Percentiles rank a stretch among this genome's conserved stretches.
Conservation (phyloP, 2,329 filamentous ascomycete genomes). For the Colletotrichum coccodes region DNA sequence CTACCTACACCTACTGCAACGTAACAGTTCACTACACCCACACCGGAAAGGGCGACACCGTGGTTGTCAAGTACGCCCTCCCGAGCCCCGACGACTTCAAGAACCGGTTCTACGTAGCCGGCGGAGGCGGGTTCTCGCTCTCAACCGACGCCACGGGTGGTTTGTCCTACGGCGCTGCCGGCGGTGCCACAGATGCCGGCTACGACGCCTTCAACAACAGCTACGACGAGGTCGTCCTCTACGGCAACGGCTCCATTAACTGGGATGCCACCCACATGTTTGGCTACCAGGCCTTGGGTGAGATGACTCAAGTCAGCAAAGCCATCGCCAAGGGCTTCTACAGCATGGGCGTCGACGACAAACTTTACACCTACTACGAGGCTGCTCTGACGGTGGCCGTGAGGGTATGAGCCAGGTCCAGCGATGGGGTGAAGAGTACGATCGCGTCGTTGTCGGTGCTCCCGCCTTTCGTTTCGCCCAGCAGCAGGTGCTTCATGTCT, state of each 20-base stretch:
- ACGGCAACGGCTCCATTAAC: conserved; percentile 41
- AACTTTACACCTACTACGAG: conserved; percentile 62
- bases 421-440: conserved; percentile 50
- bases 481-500: conserved; percentile 57
- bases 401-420: conserved; percentile 59
- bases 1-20: conserved; percentile 53
- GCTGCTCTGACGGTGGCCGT: conserved; percentile 58
- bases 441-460: conserved; percentile 56
- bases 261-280: conserved; percentile 22
- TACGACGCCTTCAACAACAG: conserved; percentile 57
- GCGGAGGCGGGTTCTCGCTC: conserved; percentile 54
- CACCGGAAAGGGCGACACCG: conserved; percentile 44
- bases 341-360: conserved; percentile 39
- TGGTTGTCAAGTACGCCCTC: conserved; percentile 53
- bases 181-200: conserved; percentile 59
- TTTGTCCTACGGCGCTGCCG: conserved; percentile 55
- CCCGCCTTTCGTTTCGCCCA: conserved; percentile 55
- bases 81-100: conserved; percentile 53
- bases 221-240: conserved; percentile 47
- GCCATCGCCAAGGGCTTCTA: conserved; percentile 59
- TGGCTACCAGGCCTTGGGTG: conserved; percentile 19
- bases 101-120: conserved; percentile 55
- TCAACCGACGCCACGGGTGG: conserved; percentile 47
- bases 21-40: conserved; percentile 58
- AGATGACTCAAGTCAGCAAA: conserved; percentile 51